These are phyloP conservation scores for Pisolithus orientalis DNA, from an alignment of 768 basidiomycete genomes.

Conservation along the genomic window DNA sequence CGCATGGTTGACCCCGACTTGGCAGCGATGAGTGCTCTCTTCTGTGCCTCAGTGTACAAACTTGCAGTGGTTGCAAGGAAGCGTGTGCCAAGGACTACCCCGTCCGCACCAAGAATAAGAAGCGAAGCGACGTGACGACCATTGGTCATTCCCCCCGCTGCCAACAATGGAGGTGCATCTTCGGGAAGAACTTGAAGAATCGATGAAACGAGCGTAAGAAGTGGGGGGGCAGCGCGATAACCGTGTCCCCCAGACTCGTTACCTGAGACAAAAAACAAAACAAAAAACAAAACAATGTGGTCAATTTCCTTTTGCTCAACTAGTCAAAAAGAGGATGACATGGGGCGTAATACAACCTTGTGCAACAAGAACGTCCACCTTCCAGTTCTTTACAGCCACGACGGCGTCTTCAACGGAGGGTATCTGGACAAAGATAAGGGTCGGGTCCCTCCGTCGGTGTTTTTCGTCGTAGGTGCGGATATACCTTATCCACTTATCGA, in stretches of 20 bases:
- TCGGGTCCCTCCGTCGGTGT: constrained; percentile 33
- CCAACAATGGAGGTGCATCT: constrained; percentile 50
- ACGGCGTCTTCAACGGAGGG: constrained; percentile 53
- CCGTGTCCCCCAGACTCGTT: constrained; percentile 82
- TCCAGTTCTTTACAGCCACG: constrained; percentile 57
- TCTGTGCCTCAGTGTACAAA: constrained; percentile 48
- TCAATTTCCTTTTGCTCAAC: not conserved
- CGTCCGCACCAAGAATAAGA: constrained; percentile 62
- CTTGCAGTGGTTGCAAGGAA: constrained; percentile 66
- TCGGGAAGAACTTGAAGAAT: constrained; percentile 40
- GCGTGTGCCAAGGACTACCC: constrained; percentile 68
- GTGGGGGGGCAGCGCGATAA: constrained; percentile 45
- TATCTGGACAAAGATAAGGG: constrained; percentile 62
- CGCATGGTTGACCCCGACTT: constrained; percentile 42
- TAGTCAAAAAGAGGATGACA: not conserved
- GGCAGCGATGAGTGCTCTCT: constrained; percentile 45
- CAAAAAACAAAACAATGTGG: not conserved
- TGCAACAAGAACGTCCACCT: constrained; percentile 67
- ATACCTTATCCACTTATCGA: constrained; percentile 54
- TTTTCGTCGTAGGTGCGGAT: constrained; percentile 50
- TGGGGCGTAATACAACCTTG: constrained; percentile 48
- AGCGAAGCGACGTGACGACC: constrained; percentile 61
- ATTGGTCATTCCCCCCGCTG: constrained; percentile 66
- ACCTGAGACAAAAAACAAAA: constrained; percentile 35
- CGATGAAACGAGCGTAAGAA: constrained; percentile 53